These are phyloP conservation scores for Penicillium sp. DNA, from an alignment of 2,329 filamentous ascomycete species.

Conservation along the genomic window DNA sequence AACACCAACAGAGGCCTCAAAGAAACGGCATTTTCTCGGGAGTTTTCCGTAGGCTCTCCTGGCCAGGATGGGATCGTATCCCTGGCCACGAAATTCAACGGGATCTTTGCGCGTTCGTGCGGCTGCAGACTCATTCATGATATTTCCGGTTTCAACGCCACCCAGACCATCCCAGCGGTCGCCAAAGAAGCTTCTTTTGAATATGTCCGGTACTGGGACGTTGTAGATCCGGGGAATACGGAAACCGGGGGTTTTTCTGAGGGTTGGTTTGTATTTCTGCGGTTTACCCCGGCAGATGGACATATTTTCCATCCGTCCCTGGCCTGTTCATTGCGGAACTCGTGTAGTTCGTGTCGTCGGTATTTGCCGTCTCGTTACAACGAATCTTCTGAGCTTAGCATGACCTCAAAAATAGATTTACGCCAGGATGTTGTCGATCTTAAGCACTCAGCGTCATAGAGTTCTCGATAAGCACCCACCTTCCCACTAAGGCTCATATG, in stretches of 20 bases:
- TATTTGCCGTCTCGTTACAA: neutral
- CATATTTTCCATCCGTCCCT: neutral
- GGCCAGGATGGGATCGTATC: neutral
- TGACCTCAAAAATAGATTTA: neutral
- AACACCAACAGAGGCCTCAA: conserved; percentile 2
- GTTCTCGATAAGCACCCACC: neutral
- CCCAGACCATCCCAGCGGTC: conserved; percentile 21
- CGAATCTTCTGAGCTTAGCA: neutral
- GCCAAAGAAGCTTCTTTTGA: conserved; percentile 25
- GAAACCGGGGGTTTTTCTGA: neutral
- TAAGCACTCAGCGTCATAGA: neutral
- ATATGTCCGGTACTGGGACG: conserved; percentile 9
- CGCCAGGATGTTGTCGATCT: neutral
- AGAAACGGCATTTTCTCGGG: neutral
- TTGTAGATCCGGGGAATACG: conserved; percentile 3
- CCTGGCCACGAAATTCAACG: conserved; percentile 3
- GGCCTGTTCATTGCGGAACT: no score
- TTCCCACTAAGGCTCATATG: neutral
- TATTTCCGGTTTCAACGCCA: conserved; percentile 23
- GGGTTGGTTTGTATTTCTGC: neutral
- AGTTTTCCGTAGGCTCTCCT: neutral
- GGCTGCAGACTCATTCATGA: conserved; percentile 18
- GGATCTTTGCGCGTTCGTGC: conserved; percentile 23
- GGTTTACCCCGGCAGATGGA: neutral
- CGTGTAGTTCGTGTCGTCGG: neutral